phyloP scores from a whole-genome alignment of 495 filamentous ascomycete species.

The Penicillium canariense region DNA sequence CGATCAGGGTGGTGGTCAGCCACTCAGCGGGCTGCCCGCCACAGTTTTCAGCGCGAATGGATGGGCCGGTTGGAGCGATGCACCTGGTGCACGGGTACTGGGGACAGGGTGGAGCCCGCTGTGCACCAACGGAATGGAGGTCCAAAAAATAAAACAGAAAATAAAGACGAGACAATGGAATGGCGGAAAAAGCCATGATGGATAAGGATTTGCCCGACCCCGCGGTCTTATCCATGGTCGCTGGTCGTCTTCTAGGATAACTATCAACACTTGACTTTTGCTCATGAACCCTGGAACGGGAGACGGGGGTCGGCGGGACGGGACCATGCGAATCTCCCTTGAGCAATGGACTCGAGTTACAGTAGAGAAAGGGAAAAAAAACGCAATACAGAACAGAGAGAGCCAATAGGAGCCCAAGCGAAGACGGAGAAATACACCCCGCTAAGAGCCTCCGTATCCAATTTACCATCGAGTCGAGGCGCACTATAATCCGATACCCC shows the following conservation, averaged over 20 bases:
- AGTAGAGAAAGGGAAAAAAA: neutral
- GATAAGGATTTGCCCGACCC: neutral
- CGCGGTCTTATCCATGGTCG: conserved; percentile 15
- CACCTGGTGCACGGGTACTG: neutral
- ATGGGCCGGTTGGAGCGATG: conserved; percentile 8
- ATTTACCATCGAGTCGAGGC: too few species aligned
- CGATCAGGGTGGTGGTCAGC: conserved; percentile 19
- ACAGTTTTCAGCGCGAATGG: conserved; percentile 10
- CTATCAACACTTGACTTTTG: conserved; percentile 9
- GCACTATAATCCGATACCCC: too few species aligned
- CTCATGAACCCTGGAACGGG: conserved; percentile 17
- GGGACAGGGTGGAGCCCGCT: conserved; percentile 13
- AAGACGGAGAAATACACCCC: neutral
- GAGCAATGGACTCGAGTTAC: neutral
- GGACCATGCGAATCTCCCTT: neutral
- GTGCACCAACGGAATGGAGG: conserved; percentile 1
- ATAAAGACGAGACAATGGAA: neutral
- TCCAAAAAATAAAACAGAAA: neutral
- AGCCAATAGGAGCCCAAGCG: too few species aligned
- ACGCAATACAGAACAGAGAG: neutral
- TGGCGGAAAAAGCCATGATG: neutral
- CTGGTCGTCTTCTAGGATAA: neutral
- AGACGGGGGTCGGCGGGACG: neutral
- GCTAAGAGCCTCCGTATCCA: neutral
- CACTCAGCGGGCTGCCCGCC: conserved; percentile 29